phyloP scores from a whole-genome alignment of 225 moss, liverwort and hornwort species.

The Takakia lepidozioides region DNA sequence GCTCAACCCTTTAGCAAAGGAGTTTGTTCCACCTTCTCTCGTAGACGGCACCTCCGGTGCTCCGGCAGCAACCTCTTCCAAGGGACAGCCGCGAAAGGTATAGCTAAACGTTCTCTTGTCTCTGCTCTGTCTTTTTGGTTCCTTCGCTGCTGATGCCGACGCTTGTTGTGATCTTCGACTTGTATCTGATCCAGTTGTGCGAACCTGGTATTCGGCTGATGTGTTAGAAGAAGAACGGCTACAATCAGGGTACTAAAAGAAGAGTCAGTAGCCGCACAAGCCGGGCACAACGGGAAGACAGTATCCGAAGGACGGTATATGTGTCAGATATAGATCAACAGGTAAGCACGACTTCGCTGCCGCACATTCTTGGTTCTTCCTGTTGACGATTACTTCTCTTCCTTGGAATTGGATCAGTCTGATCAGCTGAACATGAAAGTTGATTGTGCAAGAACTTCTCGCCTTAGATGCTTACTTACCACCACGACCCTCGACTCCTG shows the following conservation, averaged over 20 bases:
- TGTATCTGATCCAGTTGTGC: too few species aligned
- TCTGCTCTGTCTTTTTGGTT: too few species aligned
- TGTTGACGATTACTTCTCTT: too few species aligned
- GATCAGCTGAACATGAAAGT: too few species aligned
- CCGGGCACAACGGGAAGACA: constrained; percentile 94
- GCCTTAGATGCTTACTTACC: too few species aligned
- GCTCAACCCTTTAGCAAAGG: constrained; percentile 84
- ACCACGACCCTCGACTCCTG: too few species aligned
- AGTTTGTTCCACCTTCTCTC: constrained; percentile 83
- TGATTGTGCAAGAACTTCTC: too few species aligned
- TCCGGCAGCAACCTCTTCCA: constrained; percentile 39
- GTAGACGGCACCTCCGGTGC: constrained; percentile 43
- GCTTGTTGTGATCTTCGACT: too few species aligned
- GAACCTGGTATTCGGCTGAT: neutral
- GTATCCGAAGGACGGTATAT: constrained; percentile 88
- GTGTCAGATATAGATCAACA: constrained; percentile 98
- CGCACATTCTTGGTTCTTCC: too few species aligned
- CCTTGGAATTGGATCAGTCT: too few species aligned
- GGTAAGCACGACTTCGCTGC: constrained; percentile 20
- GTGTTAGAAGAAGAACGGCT: constrained; percentile 79
- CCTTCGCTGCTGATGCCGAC: too few species aligned
- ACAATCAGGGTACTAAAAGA: constrained; percentile 62
- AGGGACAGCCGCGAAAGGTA: constrained; percentile 76
- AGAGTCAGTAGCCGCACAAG: constrained; percentile 79
- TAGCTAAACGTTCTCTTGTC: constrained; percentile 1